These are phyloP conservation scores for Euphorbia tirucalli DNA, from an alignment of 345 rosid species.

Conservation along the genomic window DNA sequence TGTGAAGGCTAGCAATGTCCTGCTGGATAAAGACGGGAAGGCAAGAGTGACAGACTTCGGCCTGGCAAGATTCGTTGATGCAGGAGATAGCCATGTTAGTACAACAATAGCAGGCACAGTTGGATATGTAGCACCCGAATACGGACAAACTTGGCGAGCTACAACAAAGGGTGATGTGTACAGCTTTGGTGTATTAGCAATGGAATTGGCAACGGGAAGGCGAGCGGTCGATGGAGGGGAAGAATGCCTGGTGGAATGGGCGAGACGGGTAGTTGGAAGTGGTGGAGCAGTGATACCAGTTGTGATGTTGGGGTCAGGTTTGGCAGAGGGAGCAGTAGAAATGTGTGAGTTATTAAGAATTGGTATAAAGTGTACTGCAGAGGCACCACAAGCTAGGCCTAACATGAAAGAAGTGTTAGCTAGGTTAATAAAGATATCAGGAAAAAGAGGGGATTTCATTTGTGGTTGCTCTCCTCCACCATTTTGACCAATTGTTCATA, in stretches of 20 bases:
- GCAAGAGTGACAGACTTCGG: conserved; percentile 92
- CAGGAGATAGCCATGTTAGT: conserved; percentile 83
- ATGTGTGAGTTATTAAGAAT: conserved; percentile 60
- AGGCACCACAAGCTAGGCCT: conserved; percentile 77
- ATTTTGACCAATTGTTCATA: conserved; percentile 22
- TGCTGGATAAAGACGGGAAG: conserved; percentile 62
- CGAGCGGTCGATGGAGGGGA: conserved; percentile 90
- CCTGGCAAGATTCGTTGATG: conserved; percentile 68
- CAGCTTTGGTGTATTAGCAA: conserved; percentile 75
- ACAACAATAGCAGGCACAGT: conserved; percentile 88
- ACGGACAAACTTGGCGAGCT: conserved; percentile 90
- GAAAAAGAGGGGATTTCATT: conserved; percentile 29
- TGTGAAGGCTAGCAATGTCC: conserved; percentile 91
- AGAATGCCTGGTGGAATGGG: conserved; percentile 92
- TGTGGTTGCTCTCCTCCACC: conserved; percentile 34
- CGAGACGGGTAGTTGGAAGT: conserved; percentile 52
- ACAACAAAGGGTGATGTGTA: conserved; percentile 95
- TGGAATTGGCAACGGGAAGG: conserved; percentile 91
- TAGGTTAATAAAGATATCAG: conserved; percentile 50
- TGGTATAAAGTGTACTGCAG: conserved; percentile 70
- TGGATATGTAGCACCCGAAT: conserved; percentile 94
- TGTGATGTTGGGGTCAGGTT: conserved; percentile 56
- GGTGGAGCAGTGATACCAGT: conserved; percentile 43
- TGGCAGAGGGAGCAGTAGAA: conserved; percentile 61
- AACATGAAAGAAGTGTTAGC: conserved; percentile 84